Evolutionary conservation across 2,329 filamentous ascomycete species (phyloP), one percentile per base, ranked within the genome.

Genomic region (Alternaria conjuncta): DNA sequence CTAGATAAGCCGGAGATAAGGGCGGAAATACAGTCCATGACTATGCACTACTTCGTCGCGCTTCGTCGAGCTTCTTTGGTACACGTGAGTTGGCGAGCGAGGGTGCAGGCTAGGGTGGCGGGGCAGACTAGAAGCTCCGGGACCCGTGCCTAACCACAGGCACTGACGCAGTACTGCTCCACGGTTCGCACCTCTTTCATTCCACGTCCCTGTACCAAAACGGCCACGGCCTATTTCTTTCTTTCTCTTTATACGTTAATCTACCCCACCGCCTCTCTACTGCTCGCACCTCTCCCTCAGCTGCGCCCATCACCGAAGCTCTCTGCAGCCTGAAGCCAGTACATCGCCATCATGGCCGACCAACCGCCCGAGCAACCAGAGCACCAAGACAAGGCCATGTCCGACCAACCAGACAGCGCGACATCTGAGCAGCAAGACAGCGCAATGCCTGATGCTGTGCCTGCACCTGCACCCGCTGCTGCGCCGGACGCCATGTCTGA

Each of bases 401-500:
- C 49, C 12, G 26, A 36, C 12, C 32, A 71, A 49, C 64, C 69
- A 51, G 75, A 77, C 54, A 71, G 67, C 58, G 69, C 72, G 56
- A 76, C 75, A 71, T 80, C 57, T n/a, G 57, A 55, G 21, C 32
- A 71, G 45, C 66, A 72, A 46, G 76, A 78, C 53, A 73, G 71
- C 56, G 71, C 73, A 59, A 78, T 78, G 74, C 81, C 63, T 20
- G 63, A 65, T 57, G 83, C 83, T 63, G 82, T 43, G 12, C 57
- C 56, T 21, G 46, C 44, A 8, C 36, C 82, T 63, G 32, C 55
- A 6, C 60, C 60, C 8, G 41, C 59, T 51, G 82, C 83, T 61
- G 83, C 49, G 43, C 60, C 63, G n/a, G 55, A 65, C 21, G 63
- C 63, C 60, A 77, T 77, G 73, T 82, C 82, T 28, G 83, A 85